Base-by-base conservation (phyloP, 148 eudicot genomes). In the Silene latifolia region DNA sequence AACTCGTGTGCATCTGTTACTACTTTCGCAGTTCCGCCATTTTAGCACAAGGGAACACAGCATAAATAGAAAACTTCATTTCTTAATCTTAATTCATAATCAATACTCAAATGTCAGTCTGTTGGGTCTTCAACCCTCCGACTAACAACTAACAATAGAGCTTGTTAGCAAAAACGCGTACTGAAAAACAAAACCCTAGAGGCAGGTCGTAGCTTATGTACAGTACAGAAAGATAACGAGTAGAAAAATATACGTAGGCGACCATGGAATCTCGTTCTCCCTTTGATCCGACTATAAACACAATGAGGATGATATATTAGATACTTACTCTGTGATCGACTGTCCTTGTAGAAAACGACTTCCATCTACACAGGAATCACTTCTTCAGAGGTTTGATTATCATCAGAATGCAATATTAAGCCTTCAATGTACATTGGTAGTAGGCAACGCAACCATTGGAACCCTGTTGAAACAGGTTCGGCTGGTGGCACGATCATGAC, bases 401-500 rank as follows among this genome's bases (percentile, higher is more conserved):
- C 97, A 15, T 92, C 97, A 59, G 93, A 96, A 47, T 84, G 83
- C 85, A 96, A 72, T 68, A 92, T 71, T 25, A 96, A 88, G 61
- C 99, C 99, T 77, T 96, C 97, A 0, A 83, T 77, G 42, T 86
- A 90, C 74, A 89, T 86, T 0, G 99, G 99, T 25, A 96, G 89
- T 79, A 92, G 98, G 80, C 98, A 89, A 1, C 88, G 88, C 67
- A 83, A 44, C 98, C 93, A 96, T 32, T 86, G 93, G 66, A 94
- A 92, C 12, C 89, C 86, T 3, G 90, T 88, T 5, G 94, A 89
- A 67, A 89, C 78, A 2, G 98, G 97, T 63, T 96, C 95, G 1
- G 89, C 4, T 17, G 98, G 92, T 67, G 98, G 97, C 67, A 96
- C 91, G 44, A 91, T 94, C 98, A 94, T 94, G 51, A 94, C 90